These are phyloP conservation scores for Vigna reflexopilosa DNA, from an alignment of 306 rosid genomes.

Conservation along the genomic window DNA sequence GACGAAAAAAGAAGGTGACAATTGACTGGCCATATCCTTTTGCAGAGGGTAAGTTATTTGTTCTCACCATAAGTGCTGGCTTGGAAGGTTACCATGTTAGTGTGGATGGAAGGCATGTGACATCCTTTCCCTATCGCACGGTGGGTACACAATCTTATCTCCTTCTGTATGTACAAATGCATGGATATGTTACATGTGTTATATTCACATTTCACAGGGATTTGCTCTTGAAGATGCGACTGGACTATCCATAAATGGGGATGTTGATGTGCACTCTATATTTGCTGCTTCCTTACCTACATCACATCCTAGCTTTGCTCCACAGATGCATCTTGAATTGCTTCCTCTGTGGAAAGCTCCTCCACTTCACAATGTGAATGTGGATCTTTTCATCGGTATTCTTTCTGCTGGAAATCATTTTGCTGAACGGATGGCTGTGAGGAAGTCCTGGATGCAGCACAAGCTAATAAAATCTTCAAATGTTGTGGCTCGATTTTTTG, in stretches of 20 bases:
- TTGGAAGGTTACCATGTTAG: slow-evolving; percentile 93
- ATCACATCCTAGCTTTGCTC: slow-evolving; percentile 92
- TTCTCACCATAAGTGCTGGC: slow-evolving; percentile 88
- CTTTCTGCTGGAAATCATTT: slow-evolving; percentile 98
- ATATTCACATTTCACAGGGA: slow-evolving; percentile 69
- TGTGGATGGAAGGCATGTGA: slow-evolving; percentile 89
- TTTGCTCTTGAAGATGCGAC: slow-evolving; percentile 98
- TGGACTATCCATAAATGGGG: slow-evolving; percentile 85
- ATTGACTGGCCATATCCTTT: slow-evolving; percentile 97
- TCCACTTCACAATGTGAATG: slow-evolving; percentile 50
- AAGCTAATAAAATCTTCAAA: slow-evolving; percentile 72
- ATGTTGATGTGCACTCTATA: slow-evolving; percentile 80
- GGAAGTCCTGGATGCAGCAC: slow-evolving; percentile 99
- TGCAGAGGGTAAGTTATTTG: slow-evolving; percentile 84
- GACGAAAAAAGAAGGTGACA: slow-evolving; percentile 72
- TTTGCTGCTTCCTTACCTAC: slow-evolving; percentile 86
- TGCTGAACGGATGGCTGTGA: slow-evolving; percentile 94
- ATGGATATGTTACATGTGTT: background rate
- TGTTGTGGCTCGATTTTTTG: slow-evolving; percentile 86
- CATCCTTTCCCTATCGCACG: slow-evolving; percentile 92
- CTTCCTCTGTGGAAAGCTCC: slow-evolving; percentile 84
- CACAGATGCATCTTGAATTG: slow-evolving; percentile 83
- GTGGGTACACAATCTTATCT: slow-evolving; percentile 57
- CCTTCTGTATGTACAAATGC: background rate
- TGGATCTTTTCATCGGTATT: slow-evolving; percentile 87